Conservation (phyloP, 139 green algal genomes). For the Chlamydomonas sp. region DNA sequence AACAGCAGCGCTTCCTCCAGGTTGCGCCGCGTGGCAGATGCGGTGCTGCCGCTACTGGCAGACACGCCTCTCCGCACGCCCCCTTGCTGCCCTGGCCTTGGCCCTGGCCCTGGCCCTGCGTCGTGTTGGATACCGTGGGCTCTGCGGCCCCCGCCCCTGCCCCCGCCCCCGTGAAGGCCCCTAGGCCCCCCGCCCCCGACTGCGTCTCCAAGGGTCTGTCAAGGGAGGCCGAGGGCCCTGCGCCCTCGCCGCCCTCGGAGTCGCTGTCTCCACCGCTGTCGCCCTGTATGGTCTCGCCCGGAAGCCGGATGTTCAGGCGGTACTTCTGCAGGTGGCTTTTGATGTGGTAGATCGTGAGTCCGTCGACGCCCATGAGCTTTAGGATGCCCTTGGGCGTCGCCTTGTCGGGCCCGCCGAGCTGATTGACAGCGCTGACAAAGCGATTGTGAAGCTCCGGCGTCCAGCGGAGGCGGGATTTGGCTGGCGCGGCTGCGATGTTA, state of each 20-base stretch:
- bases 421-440: slow-evolving; percentile 59
- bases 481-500: background rate
- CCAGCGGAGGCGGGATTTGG: slow-evolving; percentile 70
- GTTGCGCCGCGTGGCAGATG: slow-evolving; percentile 38
- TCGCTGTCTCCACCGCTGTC: slow-evolving; percentile 12
- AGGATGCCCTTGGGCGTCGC: slow-evolving; percentile 78
- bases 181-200: background rate
- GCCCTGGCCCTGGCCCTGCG: background rate
- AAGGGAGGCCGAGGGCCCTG: background rate
- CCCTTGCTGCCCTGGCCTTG: background rate
- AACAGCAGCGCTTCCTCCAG: slow-evolving; percentile 90
- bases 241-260: background rate
- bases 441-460: slow-evolving; percentile 71
- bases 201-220: slow-evolving; percentile 9
- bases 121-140: slow-evolving; percentile 8
- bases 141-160: too few species aligned
- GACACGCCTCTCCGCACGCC: background rate
- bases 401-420: slow-evolving; percentile 66
- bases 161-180: background rate
- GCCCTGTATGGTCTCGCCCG: slow-evolving; percentile 38
- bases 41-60: slow-evolving; percentile 12
- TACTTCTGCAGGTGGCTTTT: slow-evolving; percentile 95
- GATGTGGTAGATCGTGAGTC: slow-evolving; percentile 93
- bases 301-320: slow-evolving; percentile 84
- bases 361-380: slow-evolving; percentile 71